Evolutionary conservation across 495 filamentous ascomycete genomes (phyloP).

Genomic region (Hypoxylon perforatum): DNA sequence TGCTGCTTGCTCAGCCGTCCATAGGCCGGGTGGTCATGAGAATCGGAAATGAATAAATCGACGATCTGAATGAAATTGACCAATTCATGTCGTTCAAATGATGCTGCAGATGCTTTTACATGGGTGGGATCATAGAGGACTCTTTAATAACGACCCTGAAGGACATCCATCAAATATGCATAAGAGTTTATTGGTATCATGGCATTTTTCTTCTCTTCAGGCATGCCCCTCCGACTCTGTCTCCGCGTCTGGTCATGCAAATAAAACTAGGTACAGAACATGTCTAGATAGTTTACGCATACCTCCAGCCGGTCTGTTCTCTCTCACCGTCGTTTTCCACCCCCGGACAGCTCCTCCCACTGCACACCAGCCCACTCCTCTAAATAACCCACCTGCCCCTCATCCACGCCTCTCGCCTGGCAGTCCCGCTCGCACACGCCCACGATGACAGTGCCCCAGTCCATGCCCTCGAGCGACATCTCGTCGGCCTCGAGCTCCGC

Average conservation of each 20-base stretch:
- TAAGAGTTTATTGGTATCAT: slow-evolving; percentile 2
- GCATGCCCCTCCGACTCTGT: not conserved
- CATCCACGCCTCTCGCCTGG: slow-evolving; percentile 59
- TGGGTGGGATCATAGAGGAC: not conserved
- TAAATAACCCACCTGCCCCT: slow-evolving; percentile 70
- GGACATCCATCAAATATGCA: not conserved
- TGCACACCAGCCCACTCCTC: slow-evolving; percentile 98
- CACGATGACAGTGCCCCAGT: slow-evolving; percentile 97
- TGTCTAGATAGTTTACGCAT: not conserved
- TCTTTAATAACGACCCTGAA: too few relatives aligned
- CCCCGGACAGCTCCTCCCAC: slow-evolving; percentile 80
- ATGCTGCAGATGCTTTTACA: not conserved
- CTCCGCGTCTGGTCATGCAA: too few relatives aligned
- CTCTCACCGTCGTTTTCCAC: slow-evolving; percentile 15
- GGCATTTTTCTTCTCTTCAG: not conserved
- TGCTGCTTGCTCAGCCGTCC: slow-evolving; percentile 17
- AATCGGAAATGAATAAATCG: slow-evolving; percentile 33
- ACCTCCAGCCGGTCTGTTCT: not conserved
- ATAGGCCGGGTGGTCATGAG: slow-evolving; percentile 21
- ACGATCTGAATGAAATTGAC: slow-evolving; percentile 28
- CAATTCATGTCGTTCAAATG: not conserved
- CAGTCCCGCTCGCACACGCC: slow-evolving; percentile 83
- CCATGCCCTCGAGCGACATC: slow-evolving; percentile 87
- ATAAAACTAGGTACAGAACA: too few relatives aligned
- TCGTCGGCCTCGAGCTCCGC: slow-evolving; percentile 86